Base-by-base conservation (phyloP, 139 green algal species). In the Tetraselmis chui region DNA sequence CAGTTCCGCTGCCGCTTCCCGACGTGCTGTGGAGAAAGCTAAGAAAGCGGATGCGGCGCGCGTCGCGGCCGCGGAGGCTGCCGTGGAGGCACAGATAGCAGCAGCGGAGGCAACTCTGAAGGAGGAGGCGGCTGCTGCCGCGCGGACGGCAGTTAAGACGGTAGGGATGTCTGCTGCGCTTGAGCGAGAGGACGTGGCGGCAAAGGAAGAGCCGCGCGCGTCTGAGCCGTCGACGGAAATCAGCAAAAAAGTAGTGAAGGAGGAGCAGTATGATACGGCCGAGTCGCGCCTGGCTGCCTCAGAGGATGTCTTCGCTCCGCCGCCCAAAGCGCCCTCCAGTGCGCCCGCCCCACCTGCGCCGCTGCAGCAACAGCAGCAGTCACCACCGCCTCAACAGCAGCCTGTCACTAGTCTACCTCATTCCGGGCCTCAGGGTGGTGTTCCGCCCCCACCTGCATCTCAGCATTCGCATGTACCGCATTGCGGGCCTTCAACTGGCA, bases 231-330 rank as follows among this genome's bases (percentile, higher is more conserved):
- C 25, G n/a, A n/a, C 23, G 26, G 25, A 11, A 2, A 23, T 25
- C 2, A 25, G 31, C 32, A 27, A 74, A 30, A 30, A 82, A 79
- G 79, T 79, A 59, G 11, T 24, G 22, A 80, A 79, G 74, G 59
- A 88, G 75, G 85, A 81, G 67, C 59, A 82, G 45, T 76, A 80
- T 1, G 77, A 79, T 28, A 82, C 75, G 1, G 82, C 78, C 59
- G 80, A 80, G 79, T 2, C n/a, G 0, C 79, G 2, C 2, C 81
- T 83, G 81, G 75, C 75, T 76, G 30, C 74, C 58, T 28, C 76
- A 30, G 81, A 1, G 76, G 76, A 80, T 59, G 76, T 31, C 2
- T 80, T 59, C 29, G 29, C 76, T 2, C 30, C 11, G 76, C 76
- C 29, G 1, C 59, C 45, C 45, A 18, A 67, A 67, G 45, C 45